These are phyloP conservation scores for Gautieria morchelliformis DNA, from an alignment of 768 basidiomycete species.

Conservation along the genomic window DNA sequence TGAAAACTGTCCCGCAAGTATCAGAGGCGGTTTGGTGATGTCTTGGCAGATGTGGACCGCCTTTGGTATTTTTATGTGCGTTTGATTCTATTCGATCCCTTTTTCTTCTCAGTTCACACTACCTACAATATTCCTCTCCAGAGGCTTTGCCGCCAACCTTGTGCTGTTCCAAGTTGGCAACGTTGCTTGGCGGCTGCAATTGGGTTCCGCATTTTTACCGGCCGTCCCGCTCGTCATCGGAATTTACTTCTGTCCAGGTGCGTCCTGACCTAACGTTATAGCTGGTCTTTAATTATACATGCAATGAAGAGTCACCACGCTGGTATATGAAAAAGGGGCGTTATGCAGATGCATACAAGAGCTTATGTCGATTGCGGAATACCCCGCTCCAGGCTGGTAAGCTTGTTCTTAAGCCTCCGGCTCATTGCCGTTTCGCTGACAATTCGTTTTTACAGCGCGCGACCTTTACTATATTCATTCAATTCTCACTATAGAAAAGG, in stretches of 20 bases:
- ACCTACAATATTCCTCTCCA: not conserved
- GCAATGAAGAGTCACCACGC: slow-evolving; percentile 34
- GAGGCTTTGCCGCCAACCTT: slow-evolving; percentile 19
- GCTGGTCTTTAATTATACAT: no score
- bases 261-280: slow-evolving; percentile 14
- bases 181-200: no score
- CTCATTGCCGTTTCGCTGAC: no score
- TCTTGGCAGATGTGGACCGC: slow-evolving; percentile 91
- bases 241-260: slow-evolving; percentile 50
- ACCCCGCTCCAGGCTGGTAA: slow-evolving; percentile 11
- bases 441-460: not conserved
- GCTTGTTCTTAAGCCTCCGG: no score
- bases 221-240: slow-evolving; percentile 31
- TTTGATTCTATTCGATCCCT: not conserved
- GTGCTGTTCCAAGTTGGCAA: slow-evolving; percentile 39
- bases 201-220: slow-evolving; percentile 16
- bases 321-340: slow-evolving; percentile 79
- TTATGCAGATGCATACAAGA: slow-evolving; percentile 54
- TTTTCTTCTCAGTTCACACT: no score
- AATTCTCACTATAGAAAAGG: slow-evolving; percentile 56
- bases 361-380: slow-evolving; percentile 56
- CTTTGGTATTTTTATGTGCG: slow-evolving; percentile 67
- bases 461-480: slow-evolving; percentile 43
- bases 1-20: slow-evolving; percentile 69
- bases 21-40: slow-evolving; percentile 88